Evolutionary conservation across 306 rosid species (phyloP).

Genomic region (Benincasa hispida): DNA sequence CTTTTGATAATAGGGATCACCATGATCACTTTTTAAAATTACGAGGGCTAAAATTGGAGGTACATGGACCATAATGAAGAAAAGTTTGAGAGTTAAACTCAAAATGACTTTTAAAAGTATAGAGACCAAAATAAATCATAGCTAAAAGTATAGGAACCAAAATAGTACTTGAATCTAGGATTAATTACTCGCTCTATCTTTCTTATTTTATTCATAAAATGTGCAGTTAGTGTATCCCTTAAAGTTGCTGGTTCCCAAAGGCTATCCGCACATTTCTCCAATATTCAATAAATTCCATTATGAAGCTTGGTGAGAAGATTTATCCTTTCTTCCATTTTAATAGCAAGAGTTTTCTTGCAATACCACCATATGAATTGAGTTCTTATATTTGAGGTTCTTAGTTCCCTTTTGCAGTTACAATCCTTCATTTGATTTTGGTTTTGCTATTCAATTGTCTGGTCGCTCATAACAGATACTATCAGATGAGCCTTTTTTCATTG

Average conservation of each 20-base stretch:
- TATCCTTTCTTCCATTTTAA: neutral
- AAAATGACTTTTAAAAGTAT: too few species aligned
- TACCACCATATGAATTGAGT: neutral
- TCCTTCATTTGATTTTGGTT: neutral
- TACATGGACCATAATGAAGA: too few species aligned
- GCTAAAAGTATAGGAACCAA: too few species aligned
- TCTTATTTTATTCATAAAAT: conserved; percentile 13
- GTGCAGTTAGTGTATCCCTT: conserved; percentile 75
- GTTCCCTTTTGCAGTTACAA: neutral
- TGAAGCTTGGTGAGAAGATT: conserved; percentile 48
- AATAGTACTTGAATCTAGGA: neutral
- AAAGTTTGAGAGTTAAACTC: too few species aligned
- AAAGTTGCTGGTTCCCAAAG: conserved; percentile 69
- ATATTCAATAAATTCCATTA: conserved; percentile 58
- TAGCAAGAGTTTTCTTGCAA: neutral
- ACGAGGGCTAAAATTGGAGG: too few species aligned
- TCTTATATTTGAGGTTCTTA: neutral
- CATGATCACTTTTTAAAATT: too few species aligned
- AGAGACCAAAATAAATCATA: too few species aligned
- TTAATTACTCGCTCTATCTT: neutral
- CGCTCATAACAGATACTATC: neutral
- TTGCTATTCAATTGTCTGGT: neutral
- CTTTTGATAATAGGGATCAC: too few species aligned
- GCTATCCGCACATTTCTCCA: conserved; percentile 77
- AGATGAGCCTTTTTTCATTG: neutral